Conservation (phyloP, 2,329 filamentous ascomycete genomes). For the Lachnellula suecica region DNA sequence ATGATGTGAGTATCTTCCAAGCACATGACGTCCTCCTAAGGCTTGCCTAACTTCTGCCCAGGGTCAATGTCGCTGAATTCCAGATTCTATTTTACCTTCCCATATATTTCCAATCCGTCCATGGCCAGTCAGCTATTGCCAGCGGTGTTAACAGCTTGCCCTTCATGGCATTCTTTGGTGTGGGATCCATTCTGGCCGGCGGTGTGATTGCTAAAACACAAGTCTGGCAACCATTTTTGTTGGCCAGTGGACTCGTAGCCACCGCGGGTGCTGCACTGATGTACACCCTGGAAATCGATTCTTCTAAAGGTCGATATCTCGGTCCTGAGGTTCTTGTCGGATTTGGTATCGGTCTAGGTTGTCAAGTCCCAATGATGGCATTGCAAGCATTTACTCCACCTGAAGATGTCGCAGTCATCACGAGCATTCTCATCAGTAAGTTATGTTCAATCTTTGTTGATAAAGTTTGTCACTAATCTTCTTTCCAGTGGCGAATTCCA, state of each 20-base stretch:
- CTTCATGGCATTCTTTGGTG: conserved; percentile 20
- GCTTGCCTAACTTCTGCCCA: no score
- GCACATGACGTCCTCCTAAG: no score
- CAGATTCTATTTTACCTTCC: conserved; percentile 43
- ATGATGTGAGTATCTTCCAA: conserved; percentile 23
- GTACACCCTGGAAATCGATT: conserved; percentile 39
- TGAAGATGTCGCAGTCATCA: conserved; percentile 24
- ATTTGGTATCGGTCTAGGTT: conserved; percentile 40
- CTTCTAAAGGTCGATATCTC: conserved; percentile 44
- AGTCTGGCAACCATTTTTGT: conserved; percentile 39
- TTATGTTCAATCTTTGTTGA: not conserved
- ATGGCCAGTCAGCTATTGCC: conserved; percentile 32
- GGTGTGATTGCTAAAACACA: conserved; percentile 34
- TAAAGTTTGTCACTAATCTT: not conserved
- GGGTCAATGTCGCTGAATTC: conserved; percentile 38
- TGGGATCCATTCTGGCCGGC: conserved; percentile 16
- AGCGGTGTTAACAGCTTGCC: conserved; percentile 34
- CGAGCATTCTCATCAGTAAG: conserved; percentile 21
- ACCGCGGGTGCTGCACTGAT: conserved; percentile 39
- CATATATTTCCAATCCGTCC: conserved; percentile 48
- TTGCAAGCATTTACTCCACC: conserved; percentile 21
- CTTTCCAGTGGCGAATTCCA: conserved; percentile 13
- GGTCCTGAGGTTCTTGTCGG: conserved; percentile 49
- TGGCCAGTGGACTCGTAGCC: conserved; percentile 40
- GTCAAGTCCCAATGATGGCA: conserved; percentile 35